Base-by-base conservation (phyloP, 169 alveolate genomes). In the Plasmodium berghei region DNA sequence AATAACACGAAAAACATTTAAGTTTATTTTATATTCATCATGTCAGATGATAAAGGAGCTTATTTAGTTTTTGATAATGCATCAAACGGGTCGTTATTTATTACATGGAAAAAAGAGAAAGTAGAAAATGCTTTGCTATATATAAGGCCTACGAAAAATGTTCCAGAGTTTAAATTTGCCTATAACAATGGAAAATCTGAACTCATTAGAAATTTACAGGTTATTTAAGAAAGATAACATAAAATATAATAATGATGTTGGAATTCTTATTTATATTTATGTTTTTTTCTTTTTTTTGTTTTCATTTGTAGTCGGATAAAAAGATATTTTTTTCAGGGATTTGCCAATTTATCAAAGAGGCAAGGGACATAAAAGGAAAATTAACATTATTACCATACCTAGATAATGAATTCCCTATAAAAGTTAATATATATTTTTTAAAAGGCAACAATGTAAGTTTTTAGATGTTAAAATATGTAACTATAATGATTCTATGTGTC, bases 261-360 rank as follows among this genome's bases (percentile, higher is more conserved):
- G 56, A 70, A 46, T 5, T 5, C 45, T 14, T 20, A 10, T 9
- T n/a, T 34, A n/a, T 24, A 5, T 56, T 58, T 16, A 55, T 52
- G 16, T 18, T 18, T 48, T 42, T 67, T 64, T 16, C 12, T 64
- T 54, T n/a, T 5, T 34, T 28, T 59, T 18, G 59, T 72, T 54
- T 64, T n/a, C 14, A 18, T 16, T 42, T 73, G 52, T 64, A 91
- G 94, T 80, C 87, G 42, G 94, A 91, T 62, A 91, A 91, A 63
- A 70, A 54, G 40, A 73, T 87, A 9, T 91, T 87, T 72, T 91
- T 66, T 88, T 89, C 91, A 10, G 94, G 93, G 5, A 48, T 83
- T 66, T 91, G 94, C 26, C 94, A 87, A 52, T 91, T 91, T 56
- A 71, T 91, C 74, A 91, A 91, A 72, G 74, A 87, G 26, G 92